These are phyloP conservation scores for Malus hybrid DNA, from an alignment of 331 rosid species.

Conservation along the genomic window DNA sequence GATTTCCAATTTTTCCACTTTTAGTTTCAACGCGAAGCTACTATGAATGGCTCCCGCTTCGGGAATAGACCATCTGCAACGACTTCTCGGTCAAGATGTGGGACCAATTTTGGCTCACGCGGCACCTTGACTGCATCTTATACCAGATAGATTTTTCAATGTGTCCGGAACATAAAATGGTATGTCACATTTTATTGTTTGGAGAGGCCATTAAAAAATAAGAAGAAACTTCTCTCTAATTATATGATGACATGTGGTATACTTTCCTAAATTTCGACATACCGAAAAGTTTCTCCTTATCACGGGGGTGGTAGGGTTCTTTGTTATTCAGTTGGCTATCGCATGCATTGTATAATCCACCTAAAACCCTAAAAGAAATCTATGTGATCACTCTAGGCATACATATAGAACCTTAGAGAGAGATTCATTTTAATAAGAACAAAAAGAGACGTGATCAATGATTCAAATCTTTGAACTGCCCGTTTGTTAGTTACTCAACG, in stretches of 20 bases:
- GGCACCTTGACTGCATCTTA: neutral
- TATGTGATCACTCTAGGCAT: too few relatives aligned
- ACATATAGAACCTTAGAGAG: neutral
- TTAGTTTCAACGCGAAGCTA: neutral
- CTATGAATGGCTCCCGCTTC: neutral
- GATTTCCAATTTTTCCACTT: neutral
- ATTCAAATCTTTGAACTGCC: too few relatives aligned
- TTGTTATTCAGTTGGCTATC: neutral
- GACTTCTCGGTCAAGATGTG: slow-evolving; percentile 6
- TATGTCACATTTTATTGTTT: rapidly evolving
- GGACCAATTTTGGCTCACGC: slow-evolving; percentile 4
- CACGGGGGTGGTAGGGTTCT: neutral
- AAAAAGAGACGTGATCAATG: too few relatives aligned
- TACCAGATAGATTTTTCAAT: neutral
- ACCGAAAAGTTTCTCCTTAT: neutral
- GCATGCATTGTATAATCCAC: neutral
- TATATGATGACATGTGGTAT: too few relatives aligned
- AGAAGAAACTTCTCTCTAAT: too few relatives aligned
- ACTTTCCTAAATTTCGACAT: too few relatives aligned
- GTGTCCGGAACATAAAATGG: too few relatives aligned
- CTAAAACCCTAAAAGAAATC: neutral
- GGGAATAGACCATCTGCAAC: neutral
- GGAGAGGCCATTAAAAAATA: too few relatives aligned
- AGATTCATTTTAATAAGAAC: neutral
- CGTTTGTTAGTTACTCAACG: too few relatives aligned